phyloP scores from a whole-genome alignment of 352 stramenopile species.

The Phytophthora pisi region DNA sequence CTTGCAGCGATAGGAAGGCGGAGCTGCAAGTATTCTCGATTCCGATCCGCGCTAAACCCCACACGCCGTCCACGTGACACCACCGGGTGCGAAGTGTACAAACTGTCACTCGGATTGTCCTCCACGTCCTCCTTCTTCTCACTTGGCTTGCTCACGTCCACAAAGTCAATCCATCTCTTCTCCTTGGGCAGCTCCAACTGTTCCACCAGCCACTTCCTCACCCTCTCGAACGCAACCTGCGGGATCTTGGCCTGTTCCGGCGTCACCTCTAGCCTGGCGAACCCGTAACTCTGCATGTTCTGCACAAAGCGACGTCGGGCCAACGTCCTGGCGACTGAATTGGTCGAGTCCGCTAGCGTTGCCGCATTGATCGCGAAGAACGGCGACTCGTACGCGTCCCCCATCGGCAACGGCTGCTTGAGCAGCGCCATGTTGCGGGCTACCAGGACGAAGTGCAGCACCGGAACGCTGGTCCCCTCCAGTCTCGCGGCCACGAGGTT shows the following conservation, averaged over 20 bases:
- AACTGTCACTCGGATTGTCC: slow-evolving; percentile 21
- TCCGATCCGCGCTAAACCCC: slow-evolving; percentile 72
- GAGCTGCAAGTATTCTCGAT: slow-evolving; percentile 83
- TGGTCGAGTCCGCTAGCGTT: slow-evolving; percentile 34
- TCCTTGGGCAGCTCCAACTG: slow-evolving; percentile 57
- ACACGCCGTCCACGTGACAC: slow-evolving; percentile 76
- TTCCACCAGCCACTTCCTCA: slow-evolving; percentile 65
- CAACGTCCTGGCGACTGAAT: slow-evolving; percentile 58
- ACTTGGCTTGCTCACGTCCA: slow-evolving; percentile 43
- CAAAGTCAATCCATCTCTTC: slow-evolving; percentile 71
- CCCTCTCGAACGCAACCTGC: slow-evolving; percentile 51
- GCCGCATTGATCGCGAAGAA: slow-evolving; percentile 68
- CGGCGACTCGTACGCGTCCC: slow-evolving; percentile 58
- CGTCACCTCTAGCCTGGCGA: slow-evolving; percentile 72
- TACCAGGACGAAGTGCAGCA: slow-evolving; percentile 71
- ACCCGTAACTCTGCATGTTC: slow-evolving; percentile 77
- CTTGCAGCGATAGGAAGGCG: slow-evolving; percentile 64
- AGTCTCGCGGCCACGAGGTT: slow-evolving; percentile 60
- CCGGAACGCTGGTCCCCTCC: slow-evolving; percentile 44
- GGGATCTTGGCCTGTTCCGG: slow-evolving; percentile 67
- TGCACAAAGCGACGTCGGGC: slow-evolving; percentile 65
- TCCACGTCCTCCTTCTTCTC: slow-evolving; percentile 2
- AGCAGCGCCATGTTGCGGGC: slow-evolving; percentile 67
- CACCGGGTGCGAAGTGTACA: slow-evolving; percentile 39
- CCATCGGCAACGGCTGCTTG: slow-evolving; percentile 53